phyloP scores from a whole-genome alignment of 202 grass and related monocot species.

The Setaria viridis region DNA sequence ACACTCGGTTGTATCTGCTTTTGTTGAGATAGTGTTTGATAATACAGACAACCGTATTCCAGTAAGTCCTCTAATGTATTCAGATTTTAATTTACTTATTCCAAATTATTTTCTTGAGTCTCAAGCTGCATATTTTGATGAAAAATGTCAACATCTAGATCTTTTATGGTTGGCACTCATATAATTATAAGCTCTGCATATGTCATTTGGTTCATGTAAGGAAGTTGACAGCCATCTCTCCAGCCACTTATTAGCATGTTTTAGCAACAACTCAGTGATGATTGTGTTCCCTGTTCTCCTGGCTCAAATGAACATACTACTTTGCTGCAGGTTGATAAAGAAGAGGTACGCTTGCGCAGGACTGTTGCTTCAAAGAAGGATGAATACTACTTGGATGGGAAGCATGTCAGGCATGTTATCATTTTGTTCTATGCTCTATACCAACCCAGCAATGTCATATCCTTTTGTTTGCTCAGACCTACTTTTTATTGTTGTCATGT shows the following conservation, averaged over 20 bases:
- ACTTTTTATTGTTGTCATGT: slow-evolving; percentile 35
- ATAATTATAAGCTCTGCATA: slow-evolving; percentile 12
- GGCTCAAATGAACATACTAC: slow-evolving; percentile 30
- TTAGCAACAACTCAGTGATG: neutral
- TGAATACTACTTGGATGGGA: slow-evolving; percentile 96
- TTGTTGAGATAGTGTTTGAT: slow-evolving; percentile 99
- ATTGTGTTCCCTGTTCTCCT: slow-evolving; percentile 1
- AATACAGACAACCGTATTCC: slow-evolving; percentile 96
- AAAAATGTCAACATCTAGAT: slow-evolving; percentile 14
- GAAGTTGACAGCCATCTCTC: neutral
- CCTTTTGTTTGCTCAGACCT: slow-evolving; percentile 29
- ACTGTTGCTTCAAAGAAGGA: slow-evolving; percentile 96
- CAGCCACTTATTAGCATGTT: slow-evolving; percentile 26
- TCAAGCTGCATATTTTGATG: slow-evolving; percentile 35
- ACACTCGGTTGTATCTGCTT: slow-evolving; percentile 96
- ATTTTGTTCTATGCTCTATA: slow-evolving; percentile 37
- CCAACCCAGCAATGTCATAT: slow-evolving; percentile 10
- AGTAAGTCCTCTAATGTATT: slow-evolving; percentile 62
- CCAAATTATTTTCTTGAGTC: slow-evolving; percentile 24
- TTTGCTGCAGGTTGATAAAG: slow-evolving; percentile 85
- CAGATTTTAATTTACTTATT: slow-evolving; percentile 17
- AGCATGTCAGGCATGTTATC: slow-evolving; percentile 78
- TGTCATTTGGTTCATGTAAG: neutral
- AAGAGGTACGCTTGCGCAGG: slow-evolving; percentile 92
- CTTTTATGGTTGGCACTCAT: slow-evolving; percentile 18